These are phyloP conservation scores for Carex cristatella DNA, from an alignment of 176 grass and related monocot genomes.

Conservation along the genomic window DNA sequence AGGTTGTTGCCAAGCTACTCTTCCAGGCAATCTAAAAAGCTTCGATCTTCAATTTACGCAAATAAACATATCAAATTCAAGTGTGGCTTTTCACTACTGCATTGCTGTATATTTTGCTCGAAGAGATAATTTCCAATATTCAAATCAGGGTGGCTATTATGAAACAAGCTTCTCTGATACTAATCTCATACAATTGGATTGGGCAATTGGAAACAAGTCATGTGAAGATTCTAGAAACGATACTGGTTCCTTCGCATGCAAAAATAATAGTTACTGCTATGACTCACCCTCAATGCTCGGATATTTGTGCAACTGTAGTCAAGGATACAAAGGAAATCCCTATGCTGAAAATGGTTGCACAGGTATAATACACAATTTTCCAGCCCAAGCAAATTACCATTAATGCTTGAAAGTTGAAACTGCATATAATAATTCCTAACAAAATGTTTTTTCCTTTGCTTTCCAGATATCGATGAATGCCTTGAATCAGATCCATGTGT, in stretches of 20 bases:
- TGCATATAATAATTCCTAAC: not conserved
- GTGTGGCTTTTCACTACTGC: not conserved
- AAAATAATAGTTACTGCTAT: not conserved
- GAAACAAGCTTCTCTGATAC: too few species aligned
- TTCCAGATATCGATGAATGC: not conserved
- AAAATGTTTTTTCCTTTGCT: not conserved
- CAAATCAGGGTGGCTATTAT: not conserved
- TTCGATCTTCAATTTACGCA: not conserved
- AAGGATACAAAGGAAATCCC: slow-evolving; percentile 35
- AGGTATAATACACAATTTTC: not conserved
- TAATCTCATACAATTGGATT: not conserved
- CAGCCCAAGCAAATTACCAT: not conserved
- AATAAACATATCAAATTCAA: not conserved
- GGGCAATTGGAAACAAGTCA: not conserved
- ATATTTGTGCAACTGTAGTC: not conserved
- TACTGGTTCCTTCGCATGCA: not conserved
- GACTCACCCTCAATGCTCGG: not conserved
- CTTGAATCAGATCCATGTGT: not conserved
- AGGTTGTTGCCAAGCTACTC: slow-evolving; percentile 3
- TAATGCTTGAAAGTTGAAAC: not conserved
- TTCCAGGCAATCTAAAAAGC: not conserved
- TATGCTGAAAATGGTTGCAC: slow-evolving; percentile 5
- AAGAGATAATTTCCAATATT: not conserved
- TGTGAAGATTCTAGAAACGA: not conserved
- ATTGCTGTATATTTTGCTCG: not conserved